Conservation (phyloP, 2,329 filamentous ascomycete species). For the Colletotrichum sp. region DNA sequence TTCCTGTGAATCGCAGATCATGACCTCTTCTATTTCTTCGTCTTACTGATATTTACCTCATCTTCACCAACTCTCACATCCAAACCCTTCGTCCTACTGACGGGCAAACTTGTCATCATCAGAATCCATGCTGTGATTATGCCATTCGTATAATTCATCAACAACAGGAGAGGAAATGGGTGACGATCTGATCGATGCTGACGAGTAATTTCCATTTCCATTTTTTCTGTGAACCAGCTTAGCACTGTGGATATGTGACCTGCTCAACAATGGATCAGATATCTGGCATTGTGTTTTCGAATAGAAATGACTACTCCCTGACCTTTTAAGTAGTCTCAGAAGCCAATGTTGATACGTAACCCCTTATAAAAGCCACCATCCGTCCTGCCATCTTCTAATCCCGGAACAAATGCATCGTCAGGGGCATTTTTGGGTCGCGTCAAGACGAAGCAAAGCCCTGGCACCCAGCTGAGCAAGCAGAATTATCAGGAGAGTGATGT, state of each 20-base stretch:
- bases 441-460: neutral
- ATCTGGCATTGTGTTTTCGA: neutral
- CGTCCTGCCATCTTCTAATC: neutral
- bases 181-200: neutral
- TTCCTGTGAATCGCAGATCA: neutral
- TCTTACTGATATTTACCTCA: neutral
- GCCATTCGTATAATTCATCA: neutral
- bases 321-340: neutral
- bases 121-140: neutral
- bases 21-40: neutral
- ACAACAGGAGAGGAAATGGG: neutral
- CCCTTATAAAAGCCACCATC: neutral
- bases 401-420: neutral
- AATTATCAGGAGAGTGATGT: neutral
- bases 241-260: neutral
- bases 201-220: neutral
- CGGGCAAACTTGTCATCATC: neutral
- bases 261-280: neutral
- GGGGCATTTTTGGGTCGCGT: neutral
- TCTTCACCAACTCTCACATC: accelerated
- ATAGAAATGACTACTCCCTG: neutral
- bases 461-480: neutral
- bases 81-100: neutral
- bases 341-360: accelerated
- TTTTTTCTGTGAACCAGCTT: accelerated